A percentile compares a stretch with the other conserved stretches of the same genome.
Conservation (phyloP, 192 early-diverging fungal species). For the Entomortierella chlamydospora region DNA sequence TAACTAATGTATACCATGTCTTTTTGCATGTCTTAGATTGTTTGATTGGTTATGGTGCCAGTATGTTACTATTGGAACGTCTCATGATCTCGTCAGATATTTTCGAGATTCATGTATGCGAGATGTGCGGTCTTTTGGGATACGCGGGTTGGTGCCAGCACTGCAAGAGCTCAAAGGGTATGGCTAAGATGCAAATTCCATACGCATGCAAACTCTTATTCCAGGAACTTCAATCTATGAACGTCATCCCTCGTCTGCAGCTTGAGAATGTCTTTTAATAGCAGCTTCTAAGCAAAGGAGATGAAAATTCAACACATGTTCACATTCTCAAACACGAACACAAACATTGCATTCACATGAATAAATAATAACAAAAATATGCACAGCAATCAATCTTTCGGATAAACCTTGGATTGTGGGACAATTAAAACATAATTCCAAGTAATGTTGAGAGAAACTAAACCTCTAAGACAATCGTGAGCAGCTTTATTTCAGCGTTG, state of each 20-base stretch:
- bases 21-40: conserved; percentile 72
- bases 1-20: background rate
- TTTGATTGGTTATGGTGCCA: conserved; percentile 96
- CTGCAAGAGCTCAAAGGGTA: conserved; percentile 86
- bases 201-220: conserved; percentile 98
- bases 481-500: too few relatives aligned
- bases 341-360: too few relatives aligned
- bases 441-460: too few relatives aligned
- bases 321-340: too few relatives aligned
- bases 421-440: too few relatives aligned
- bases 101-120: conserved; percentile 93
- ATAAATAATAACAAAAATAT: too few relatives aligned
- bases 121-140: conserved; percentile 91
- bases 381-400: too few relatives aligned
- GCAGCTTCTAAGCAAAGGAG: too few relatives aligned
- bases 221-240: conserved; percentile 98
- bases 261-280: conserved; percentile 56
- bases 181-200: conserved; percentile 94
- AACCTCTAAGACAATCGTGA: too few relatives aligned
- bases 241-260: conserved; percentile 78
- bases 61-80: conserved; percentile 92
- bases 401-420: too few relatives aligned
- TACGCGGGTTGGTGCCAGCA: conserved; percentile 92
- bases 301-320: background rate
- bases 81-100: conserved; percentile 93